Conservation (phyloP, 345 rosid species). For the Arabis alpina region DNA sequence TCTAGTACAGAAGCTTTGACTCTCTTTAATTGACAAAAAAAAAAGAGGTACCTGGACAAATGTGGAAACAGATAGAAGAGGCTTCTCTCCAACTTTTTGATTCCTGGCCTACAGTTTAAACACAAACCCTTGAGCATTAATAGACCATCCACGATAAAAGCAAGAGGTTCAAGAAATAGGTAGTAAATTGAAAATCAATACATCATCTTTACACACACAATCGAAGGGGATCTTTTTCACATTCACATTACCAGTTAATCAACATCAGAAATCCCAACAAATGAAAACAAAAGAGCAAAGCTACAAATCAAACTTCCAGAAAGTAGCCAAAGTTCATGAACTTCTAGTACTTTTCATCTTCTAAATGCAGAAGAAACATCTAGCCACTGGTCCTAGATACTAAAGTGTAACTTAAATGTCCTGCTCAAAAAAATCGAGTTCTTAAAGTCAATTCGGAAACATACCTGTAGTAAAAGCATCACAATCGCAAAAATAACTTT, state of each 20-base stretch:
- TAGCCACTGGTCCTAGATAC: slow-evolving; percentile 12
- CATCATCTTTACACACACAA: slow-evolving; percentile 2
- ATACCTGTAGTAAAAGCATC: slow-evolving; percentile 76
- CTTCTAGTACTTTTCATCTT: slow-evolving; percentile 5
- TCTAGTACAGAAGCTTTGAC: slow-evolving; percentile 10
- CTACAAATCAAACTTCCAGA: slow-evolving; percentile 1
- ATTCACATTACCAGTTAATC: slow-evolving; percentile 2
- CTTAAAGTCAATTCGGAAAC: slow-evolving; percentile 13
- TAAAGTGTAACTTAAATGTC: not conserved
- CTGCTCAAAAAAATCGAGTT: not conserved
- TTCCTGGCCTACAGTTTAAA: slow-evolving; percentile 65
- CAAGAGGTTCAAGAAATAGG: slow-evolving; percentile 7
- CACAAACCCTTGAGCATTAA: slow-evolving; percentile 21
- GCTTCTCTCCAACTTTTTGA: slow-evolving; percentile 94
- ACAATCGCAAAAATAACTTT: slow-evolving; percentile 72
- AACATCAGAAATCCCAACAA: slow-evolving; percentile 14
- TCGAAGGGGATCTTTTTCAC: slow-evolving; percentile 1
- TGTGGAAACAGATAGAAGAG: slow-evolving; percentile 80
- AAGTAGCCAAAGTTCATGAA: slow-evolving; percentile 15
- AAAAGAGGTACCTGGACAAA: slow-evolving; percentile 67
- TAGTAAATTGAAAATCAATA: slow-evolving; percentile 14
- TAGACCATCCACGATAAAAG: not conserved
- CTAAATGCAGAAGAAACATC: slow-evolving; percentile 12
- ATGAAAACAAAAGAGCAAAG: not conserved
- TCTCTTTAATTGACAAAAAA: not conserved